Conservation (phyloP, 2,329 filamentous ascomycete species). For the Xylariaceae sp. region DNA sequence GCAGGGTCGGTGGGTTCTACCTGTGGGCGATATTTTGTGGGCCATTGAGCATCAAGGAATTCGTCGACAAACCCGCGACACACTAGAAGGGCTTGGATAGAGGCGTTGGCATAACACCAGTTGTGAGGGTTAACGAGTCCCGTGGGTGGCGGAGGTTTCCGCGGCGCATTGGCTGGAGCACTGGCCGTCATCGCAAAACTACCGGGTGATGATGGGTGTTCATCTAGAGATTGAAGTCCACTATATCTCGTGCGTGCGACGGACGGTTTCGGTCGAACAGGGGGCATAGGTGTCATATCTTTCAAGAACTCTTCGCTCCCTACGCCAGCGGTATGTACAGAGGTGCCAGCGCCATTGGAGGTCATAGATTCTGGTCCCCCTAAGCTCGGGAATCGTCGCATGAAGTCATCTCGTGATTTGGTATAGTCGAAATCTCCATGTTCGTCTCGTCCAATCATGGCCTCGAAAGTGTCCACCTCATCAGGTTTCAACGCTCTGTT, state of each 20-base stretch:
- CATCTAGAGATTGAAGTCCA: conserved; percentile 49
- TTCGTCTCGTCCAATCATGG: conserved; percentile 63
- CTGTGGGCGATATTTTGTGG: conserved; percentile 62
- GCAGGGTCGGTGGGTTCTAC: conserved; percentile 52
- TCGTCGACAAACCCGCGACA: conserved; percentile 64
- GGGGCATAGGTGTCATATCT: conserved; percentile 49
- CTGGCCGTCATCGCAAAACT: conserved; percentile 40
- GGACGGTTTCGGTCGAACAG: conserved; percentile 62
- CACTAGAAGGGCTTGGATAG: conserved; percentile 74
- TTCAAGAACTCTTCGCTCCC: conserved; percentile 38
- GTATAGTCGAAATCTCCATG: conserved; percentile 48
- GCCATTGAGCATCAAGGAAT: conserved; percentile 54
- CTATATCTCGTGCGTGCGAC: conserved; percentile 71
- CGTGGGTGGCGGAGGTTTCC: conserved; percentile 40
- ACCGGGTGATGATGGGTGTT: conserved; percentile 33
- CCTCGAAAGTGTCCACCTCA: conserved; percentile 76
- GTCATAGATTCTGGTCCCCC: conserved; percentile 58
- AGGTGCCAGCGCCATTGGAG: conserved; percentile 27
- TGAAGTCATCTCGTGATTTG: conserved; percentile 75
- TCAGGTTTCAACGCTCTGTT: conserved; percentile 61
- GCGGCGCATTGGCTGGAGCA: conserved; percentile 32
- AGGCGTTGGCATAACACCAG: conserved; percentile 91
- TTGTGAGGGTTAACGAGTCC: conserved; percentile 76
- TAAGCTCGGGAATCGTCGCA: conserved; percentile 73
- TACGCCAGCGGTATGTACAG: conserved; percentile 29